These are phyloP conservation scores for rapeseed (Brassica napus) DNA, from an alignment of 345 rosid genomes.

Conservation along the genomic window Da-Ae NC_063440.1:270501-271000, in stretches of 20 bases:
- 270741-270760: conserved; percentile 18
- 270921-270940: conserved; percentile 4
- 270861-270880: conserved; percentile 79
- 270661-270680: conserved; percentile 39
- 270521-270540: conserved; percentile 43
- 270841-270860: conserved; percentile 40
- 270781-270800: conserved; percentile 20
- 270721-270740: conserved; percentile 30
- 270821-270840: conserved; percentile 17
- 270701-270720: conserved; percentile 25
- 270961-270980: conserved; percentile 25
- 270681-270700: conserved; percentile 40
- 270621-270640: conserved; percentile 32
- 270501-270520: conserved; percentile 39
- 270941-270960: conserved; percentile 41
- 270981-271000: conserved; percentile 25
- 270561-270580: background rate
- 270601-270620: background rate
- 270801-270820: background rate
- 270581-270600: conserved; percentile 1
- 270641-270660: conserved; percentile 45
- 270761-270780: conserved; percentile 34
- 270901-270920: conserved; percentile 52
- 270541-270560: conserved; percentile 11
- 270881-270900: conserved; percentile 33